Evolutionary conservation across 495 filamentous ascomycete genomes (phyloP), one percentile per base, ranked within the genome.

Genomic region (Terfezia claveryi): DNA sequence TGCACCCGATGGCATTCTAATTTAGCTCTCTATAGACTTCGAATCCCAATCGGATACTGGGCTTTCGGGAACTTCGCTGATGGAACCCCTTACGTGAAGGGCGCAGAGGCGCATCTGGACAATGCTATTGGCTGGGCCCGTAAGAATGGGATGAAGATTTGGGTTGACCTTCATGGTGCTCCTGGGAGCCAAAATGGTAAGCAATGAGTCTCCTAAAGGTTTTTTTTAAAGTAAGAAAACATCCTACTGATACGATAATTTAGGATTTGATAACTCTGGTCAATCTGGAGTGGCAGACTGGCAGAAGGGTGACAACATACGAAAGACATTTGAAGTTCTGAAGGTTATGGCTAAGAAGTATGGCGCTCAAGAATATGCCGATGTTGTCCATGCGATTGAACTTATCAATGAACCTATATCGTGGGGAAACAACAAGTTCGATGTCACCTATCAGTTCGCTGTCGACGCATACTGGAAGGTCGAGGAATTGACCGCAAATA

Each of bases 41-140:
- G 69, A 8, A 73, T 72, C 51, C 70, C 70, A 1, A 64, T 70
- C 54, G 67, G 68, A 9, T 73, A 65, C 58, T 72, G 70, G 69
- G 68, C 69, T 7, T 71, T 63, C 52, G 62, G 70, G 49, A 69
- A 68, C 49, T 20, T 51, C 50, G 12, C n/a, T 11, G 32, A 58
- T 10, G 57, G 57, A 50, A 68, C 61, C 5, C 67, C 63, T 6
- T 72, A 68, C 52, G 62, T 63, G 41, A 36, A 54, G 52, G 69
- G 70, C 17, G 62, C 68, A 11, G 63, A 67, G 38, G 61, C 52
- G 4, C 71, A 68, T 56, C 65, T 72, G 4, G 68, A 71, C 36
- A 60, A 67, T 49, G 69, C 68, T 4, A 66, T 72, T 23, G 60
- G 55, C 8, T 72, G 70, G 70, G 69, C 70, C 2, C 58, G 68